Evolutionary conservation across 345 rosid species (phyloP), one percentile per base, ranked within the genome.

Genomic region (Hibiscus tridactylites): DNA sequence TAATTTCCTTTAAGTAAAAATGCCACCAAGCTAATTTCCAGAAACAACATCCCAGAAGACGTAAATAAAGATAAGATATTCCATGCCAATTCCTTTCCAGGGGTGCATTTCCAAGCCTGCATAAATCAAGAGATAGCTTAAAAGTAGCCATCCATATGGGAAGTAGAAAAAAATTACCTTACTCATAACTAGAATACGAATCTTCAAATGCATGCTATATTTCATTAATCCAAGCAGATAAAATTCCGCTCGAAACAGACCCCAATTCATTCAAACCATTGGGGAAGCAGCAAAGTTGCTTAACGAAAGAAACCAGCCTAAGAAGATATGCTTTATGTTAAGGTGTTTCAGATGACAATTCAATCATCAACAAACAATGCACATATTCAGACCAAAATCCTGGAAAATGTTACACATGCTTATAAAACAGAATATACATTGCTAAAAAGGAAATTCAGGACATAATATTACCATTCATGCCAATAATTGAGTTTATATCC

Each of bases 11-110:
- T 92, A 73, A 88, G 82, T 74, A 93, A 78, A 83, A 93, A 90
- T 44, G 98, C 97, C 82, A 91, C 83, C 90, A 93, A 85, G 85
- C 98, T 93, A 73, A 91, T 88, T 90, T 93, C 97, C 76, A 93
- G 56, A 74, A 93, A 91, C 78, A 93, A 72, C 98, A 91, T 91
- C 77, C 97, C 98, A 33, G 95, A 87, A 53, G 89, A 87, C 70
- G 98, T 86, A 65, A 87, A 82, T 78, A 91, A 76, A 68, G 96
- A 91, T 39, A 93, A 72, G 26, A 90, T 72, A 81, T 93, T 93
- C 98, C 98, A 93, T 12, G 75, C 71, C 65, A 84, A 75, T 80
- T 90, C 90, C 76, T 85, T 91, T 77, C 89, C 92, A 69, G 91
- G 73, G 78, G 83, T 76, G 81, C 98, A 93, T 65, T 91, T 96